These are phyloP conservation scores for Colletotrichum sp. DNA, from an alignment of 2,329 filamentous ascomycete species.

Conservation along the genomic window DNA sequence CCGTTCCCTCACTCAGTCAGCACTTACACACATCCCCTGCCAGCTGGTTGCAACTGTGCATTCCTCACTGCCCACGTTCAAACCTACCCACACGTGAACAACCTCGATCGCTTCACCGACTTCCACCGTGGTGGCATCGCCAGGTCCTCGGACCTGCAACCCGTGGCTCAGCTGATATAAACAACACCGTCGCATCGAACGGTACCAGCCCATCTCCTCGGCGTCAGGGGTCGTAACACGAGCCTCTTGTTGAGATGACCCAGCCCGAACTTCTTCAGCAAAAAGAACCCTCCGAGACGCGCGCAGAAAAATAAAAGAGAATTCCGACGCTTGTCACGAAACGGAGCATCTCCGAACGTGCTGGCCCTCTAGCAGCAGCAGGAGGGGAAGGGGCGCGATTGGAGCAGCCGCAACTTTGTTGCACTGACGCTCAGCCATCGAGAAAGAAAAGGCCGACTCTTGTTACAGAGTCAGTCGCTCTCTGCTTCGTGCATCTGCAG, in stretches of 20 bases:
- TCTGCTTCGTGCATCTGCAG: background rate
- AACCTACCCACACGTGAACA: background rate
- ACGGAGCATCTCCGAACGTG: background rate
- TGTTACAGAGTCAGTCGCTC: background rate
- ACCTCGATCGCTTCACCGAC: background rate
- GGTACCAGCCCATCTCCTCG: background rate
- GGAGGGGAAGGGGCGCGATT: background rate
- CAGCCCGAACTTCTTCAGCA: conserved; percentile 6
- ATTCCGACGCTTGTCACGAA: conserved; percentile 11
- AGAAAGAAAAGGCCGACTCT: background rate
- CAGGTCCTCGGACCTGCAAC: conserved; percentile 2
- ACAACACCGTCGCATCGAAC: conserved; percentile 5
- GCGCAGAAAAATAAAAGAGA: background rate
- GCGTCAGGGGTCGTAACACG: conserved; percentile 8
- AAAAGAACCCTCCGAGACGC: background rate
- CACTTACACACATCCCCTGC: background rate
- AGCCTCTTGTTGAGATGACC: conserved; percentile 14
- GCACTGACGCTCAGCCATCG: conserved; percentile 3
- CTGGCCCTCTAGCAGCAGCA: background rate
- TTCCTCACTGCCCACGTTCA: background rate
- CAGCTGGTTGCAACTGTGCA: background rate
- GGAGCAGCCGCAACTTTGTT: background rate
- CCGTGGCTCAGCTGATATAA: conserved; percentile 8
- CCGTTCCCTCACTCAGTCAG: background rate
- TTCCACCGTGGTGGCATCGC: background rate